Conservation (phyloP, 1,284 basidiomycete genomes). For the Peniophora sp. region DNA sequence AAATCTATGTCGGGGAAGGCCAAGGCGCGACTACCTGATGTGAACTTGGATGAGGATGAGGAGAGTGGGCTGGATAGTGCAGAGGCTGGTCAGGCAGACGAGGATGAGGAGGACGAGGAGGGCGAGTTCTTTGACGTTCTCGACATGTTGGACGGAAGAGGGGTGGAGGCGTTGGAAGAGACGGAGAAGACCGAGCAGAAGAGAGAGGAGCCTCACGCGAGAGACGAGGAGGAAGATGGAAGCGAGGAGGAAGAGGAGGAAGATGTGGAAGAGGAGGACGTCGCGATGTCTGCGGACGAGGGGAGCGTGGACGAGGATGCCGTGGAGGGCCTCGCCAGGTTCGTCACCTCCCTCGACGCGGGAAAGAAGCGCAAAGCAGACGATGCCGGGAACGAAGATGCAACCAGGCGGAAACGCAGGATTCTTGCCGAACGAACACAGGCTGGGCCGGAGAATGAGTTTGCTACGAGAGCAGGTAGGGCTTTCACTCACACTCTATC, state of each 20-base stretch:
- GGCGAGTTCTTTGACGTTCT: constrained; percentile 12
- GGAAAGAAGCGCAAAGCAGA: constrained; percentile 69
- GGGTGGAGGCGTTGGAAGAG: constrained; percentile 5
- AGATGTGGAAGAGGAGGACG: constrained; percentile 28
- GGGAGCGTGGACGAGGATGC: constrained; percentile 45
- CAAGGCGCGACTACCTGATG: constrained; percentile 32
- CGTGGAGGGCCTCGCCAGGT: constrained; percentile 60
- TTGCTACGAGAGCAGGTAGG: constrained; percentile 46
- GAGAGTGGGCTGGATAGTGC: constrained; percentile 22
- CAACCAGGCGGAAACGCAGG: constrained; percentile 46
- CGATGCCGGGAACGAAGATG: constrained; percentile 17
- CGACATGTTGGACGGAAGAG: constrained; percentile 12
- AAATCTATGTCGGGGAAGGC: neutral
- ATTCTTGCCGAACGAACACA: constrained; percentile 67
- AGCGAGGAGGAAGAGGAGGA: constrained; percentile 24
- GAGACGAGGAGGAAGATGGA: constrained; percentile 14
- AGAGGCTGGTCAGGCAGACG: constrained; percentile 6
- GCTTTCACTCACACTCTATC: neutral
- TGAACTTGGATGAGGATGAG: constrained; percentile 62
- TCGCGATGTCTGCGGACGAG: constrained; percentile 27
- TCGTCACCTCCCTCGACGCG: constrained; percentile 64
- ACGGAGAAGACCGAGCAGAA: constrained; percentile 3
- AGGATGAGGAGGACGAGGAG: constrained; percentile 13
- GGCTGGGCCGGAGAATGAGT: constrained; percentile 70
- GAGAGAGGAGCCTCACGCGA: constrained; percentile 11